These are phyloP conservation scores for Aspergillus sp. DNA, from an alignment of 2,329 filamentous ascomycete genomes.

Conservation along the genomic window DNA sequence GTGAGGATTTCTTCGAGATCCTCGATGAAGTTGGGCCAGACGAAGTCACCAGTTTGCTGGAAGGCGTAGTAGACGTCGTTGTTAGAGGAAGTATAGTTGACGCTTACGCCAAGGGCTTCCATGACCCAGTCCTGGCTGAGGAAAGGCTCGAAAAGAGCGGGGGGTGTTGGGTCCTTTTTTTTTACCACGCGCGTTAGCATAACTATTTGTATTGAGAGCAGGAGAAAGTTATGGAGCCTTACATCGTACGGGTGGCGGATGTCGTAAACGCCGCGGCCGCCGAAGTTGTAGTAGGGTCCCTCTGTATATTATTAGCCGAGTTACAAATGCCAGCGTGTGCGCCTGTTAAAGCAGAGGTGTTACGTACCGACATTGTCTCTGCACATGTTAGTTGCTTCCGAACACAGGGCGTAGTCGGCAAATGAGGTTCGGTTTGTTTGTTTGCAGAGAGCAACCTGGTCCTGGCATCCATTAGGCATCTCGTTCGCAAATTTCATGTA, in stretches of 20 bases:
- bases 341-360: not conserved
- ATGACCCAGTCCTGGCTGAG: constrained; percentile 62
- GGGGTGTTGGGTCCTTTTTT: constrained; percentile 61
- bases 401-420: constrained; percentile 51
- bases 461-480: constrained; percentile 61
- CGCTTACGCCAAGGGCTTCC: constrained; percentile 60
- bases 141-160: constrained; percentile 61
- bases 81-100: constrained; percentile 58
- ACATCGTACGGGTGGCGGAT: constrained; percentile 54
- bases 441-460: constrained; percentile 67
- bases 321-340: not conserved
- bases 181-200: not conserved
- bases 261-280: constrained; percentile 60
- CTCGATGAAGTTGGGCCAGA: constrained; percentile 61
- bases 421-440: constrained; percentile 60
- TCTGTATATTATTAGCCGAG: constrained; percentile 31
- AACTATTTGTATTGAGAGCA: not conserved
- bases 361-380: constrained; percentile 52
- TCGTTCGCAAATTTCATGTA: constrained; percentile 58
- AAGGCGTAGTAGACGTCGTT: constrained; percentile 48
- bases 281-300: constrained; percentile 55
- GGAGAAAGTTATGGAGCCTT: constrained; percentile 5
- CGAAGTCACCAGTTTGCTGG: constrained; percentile 59
- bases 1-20: constrained; percentile 61
- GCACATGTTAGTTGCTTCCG: constrained; percentile 56